phyloP scores from a whole-genome alignment of 164 flowering plant genomes.

The Akebia trifoliata region DNA sequence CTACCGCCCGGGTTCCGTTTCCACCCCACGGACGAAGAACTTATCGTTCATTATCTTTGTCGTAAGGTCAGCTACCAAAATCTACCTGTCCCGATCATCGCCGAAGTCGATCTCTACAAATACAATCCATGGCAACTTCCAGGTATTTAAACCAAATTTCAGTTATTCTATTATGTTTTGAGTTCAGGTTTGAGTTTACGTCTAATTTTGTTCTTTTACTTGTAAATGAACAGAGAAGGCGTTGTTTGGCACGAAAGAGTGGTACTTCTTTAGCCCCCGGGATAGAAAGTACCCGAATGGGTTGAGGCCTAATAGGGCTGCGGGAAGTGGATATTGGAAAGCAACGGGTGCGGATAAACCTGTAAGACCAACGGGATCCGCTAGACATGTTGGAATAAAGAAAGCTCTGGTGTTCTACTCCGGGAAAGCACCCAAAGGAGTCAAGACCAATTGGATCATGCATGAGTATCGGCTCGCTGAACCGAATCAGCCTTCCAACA shows the following conservation, averaged over 20 bases:
- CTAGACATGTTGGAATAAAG: slow-evolving; percentile 19
- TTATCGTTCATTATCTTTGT: no score
- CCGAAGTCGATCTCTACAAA: slow-evolving; percentile 19
- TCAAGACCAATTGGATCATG: slow-evolving; percentile 30
- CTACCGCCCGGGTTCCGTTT: slow-evolving; percentile 22
- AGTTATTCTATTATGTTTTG: background rate
- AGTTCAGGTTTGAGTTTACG: background rate
- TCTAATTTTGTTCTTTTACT: background rate
- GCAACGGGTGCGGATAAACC: slow-evolving; percentile 29
- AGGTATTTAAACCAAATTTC: slow-evolving; percentile 3
- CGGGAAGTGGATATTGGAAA: slow-evolving; percentile 25
- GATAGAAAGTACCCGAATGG: slow-evolving; percentile 28
- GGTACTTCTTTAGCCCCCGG: slow-evolving; percentile 28
- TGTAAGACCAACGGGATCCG: slow-evolving; percentile 14
- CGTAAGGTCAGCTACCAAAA: slow-evolving; percentile 10
- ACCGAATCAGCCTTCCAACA: slow-evolving; percentile 2
- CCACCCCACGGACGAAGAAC: no score
- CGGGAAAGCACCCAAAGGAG: slow-evolving; percentile 29
- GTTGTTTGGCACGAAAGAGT: slow-evolving; percentile 20
- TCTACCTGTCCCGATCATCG: slow-evolving; percentile 19
- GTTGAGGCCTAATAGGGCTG: slow-evolving; percentile 26
- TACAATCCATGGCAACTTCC: slow-evolving; percentile 22
- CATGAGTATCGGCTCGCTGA: slow-evolving; percentile 26
- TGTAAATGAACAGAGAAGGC: slow-evolving; percentile 16
- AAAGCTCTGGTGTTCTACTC: slow-evolving; percentile 24